Base-by-base conservation (phyloP, 257 asterid genomes). In the Pogostemon cablin region DNA sequence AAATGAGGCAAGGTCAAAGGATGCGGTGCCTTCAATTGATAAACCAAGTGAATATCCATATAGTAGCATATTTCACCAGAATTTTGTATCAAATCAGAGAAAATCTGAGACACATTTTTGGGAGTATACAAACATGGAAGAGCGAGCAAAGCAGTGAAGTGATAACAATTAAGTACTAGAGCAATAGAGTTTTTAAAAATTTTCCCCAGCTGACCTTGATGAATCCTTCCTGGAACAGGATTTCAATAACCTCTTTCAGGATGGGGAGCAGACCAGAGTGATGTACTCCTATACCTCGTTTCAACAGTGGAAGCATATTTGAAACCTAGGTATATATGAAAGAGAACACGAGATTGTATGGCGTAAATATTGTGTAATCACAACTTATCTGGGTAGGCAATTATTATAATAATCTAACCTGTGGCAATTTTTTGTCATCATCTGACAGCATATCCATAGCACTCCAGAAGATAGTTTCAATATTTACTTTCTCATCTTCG, bases 381-480 rank as follows among this genome's bases (percentile, higher is more conserved):
- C 48, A 49, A 38, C 48, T 43, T 39, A 67, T 65, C 59, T 50
- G 65, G 77, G 11, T 25, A 10, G 35, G 72, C 69, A 56, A 25
- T 25, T 54, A 39, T 39, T 62, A 34, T 65, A 73, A 68, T 42
- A 53, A 65, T 46, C 79, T 80, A 53, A 90, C 99, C 93, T 95
- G 98, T 4, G 99, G 99, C 75, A 95, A 72, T 79, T 89, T 91
- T 74, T 89, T 95, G 75, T 95, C 99, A 83, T 95, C 99, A 71
- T 91, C 99, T 7, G 99, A 95, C 75, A 95, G 84, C 90, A 91
- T 91, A 84, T 95, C 98, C 99, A 95, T 95, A 64, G 99, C 99
- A 84, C 96, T 91, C 99, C 99, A 91, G 85, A 95, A 95, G 50
- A 95, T 95, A 48, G 87, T 95, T 78, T 95, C 99, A 8, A 78